These are phyloP conservation scores for Phaeotremella skinneri DNA, from an alignment of 768 basidiomycete genomes.

Conservation along the genomic window DNA sequence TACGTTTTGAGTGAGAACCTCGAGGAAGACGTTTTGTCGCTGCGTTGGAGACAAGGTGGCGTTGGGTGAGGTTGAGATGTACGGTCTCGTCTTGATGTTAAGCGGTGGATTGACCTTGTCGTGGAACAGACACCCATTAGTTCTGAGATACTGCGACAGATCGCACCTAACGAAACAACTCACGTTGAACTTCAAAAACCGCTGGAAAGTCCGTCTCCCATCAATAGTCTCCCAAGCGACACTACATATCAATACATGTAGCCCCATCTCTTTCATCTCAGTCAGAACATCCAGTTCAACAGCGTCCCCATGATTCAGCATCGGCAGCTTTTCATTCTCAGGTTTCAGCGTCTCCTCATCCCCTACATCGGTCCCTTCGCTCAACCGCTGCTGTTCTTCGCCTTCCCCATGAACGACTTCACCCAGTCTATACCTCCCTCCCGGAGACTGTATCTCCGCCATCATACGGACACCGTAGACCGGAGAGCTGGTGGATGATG, in stretches of 20 bases:
- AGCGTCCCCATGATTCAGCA: slow-evolving; percentile 58
- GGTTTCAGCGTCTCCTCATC: slow-evolving; percentile 71
- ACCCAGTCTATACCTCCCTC: slow-evolving; percentile 57
- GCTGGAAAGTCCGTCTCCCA: slow-evolving; percentile 62
- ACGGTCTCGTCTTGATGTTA: slow-evolving; percentile 92
- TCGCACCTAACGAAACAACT: slow-evolving; percentile 45
- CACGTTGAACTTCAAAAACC: slow-evolving; percentile 89
- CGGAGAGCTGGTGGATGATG: slow-evolving; percentile 56
- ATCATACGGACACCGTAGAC: slow-evolving; percentile 66
- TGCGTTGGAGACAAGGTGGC: slow-evolving; percentile 64
- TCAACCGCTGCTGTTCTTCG: slow-evolving; percentile 67
- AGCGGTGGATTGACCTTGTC: slow-evolving; percentile 85
- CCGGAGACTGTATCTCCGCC: slow-evolving; percentile 74
- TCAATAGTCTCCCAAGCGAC: slow-evolving; percentile 73
- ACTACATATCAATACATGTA: slow-evolving; percentile 81
- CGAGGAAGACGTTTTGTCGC: slow-evolving; percentile 81
- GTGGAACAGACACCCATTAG: slow-evolving; percentile 3
- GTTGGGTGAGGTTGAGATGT: slow-evolving; percentile 69
- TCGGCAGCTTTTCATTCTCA: slow-evolving; percentile 45
- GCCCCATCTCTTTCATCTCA: slow-evolving; percentile 90
- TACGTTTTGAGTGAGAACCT: slow-evolving; percentile 87
- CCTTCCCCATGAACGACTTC: slow-evolving; percentile 49
- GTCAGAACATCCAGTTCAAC: slow-evolving; percentile 70
- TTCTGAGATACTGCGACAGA: background rate
- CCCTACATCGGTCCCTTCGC: slow-evolving; percentile 84